Evolutionary conservation across 495 filamentous ascomycete genomes (phyloP).

Genomic region (Aspergillus panamensis): DNA sequence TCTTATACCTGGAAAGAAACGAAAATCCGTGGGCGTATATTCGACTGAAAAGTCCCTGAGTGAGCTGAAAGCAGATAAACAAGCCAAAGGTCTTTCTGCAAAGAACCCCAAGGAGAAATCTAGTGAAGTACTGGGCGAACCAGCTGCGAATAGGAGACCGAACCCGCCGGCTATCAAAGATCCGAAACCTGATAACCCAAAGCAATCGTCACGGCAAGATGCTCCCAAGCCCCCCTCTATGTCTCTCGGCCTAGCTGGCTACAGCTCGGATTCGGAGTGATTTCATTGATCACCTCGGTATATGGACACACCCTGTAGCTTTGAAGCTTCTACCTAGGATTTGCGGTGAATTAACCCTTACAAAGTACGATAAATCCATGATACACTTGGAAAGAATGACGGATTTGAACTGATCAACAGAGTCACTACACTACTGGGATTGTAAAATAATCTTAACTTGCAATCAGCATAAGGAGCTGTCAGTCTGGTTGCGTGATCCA

Average conservation of each 20-base stretch:
- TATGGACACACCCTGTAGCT: no score
- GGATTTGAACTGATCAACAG: background rate
- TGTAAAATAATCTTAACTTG: background rate
- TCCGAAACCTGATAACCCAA: slow-evolving; percentile 5
- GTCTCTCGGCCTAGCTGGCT: slow-evolving; percentile 39
- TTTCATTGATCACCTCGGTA: background rate
- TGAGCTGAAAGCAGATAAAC: slow-evolving; percentile 18
- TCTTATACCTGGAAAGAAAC: slow-evolving; percentile 56
- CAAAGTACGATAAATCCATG: no score
- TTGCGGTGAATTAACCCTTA: no score
- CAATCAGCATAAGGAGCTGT: background rate
- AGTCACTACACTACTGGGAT: background rate
- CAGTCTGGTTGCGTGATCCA: background rate
- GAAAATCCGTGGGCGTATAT: slow-evolving; percentile 38
- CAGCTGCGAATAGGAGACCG: background rate
- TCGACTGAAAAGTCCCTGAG: slow-evolving; percentile 10
- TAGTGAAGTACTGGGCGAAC: background rate
- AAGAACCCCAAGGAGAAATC: background rate
- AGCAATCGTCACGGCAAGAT: slow-evolving; percentile 7
- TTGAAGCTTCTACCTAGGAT: no score
- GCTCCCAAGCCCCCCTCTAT: slow-evolving; percentile 17
- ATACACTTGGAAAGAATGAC: no score
- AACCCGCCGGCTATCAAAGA: slow-evolving; percentile 6
- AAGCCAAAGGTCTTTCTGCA: slow-evolving; percentile 5
- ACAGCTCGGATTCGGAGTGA: slow-evolving; percentile 46